These are phyloP conservation scores for Gossypium ekmanianum DNA, from an alignment of 345 rosid genomes.

Conservation along the genomic window DNA sequence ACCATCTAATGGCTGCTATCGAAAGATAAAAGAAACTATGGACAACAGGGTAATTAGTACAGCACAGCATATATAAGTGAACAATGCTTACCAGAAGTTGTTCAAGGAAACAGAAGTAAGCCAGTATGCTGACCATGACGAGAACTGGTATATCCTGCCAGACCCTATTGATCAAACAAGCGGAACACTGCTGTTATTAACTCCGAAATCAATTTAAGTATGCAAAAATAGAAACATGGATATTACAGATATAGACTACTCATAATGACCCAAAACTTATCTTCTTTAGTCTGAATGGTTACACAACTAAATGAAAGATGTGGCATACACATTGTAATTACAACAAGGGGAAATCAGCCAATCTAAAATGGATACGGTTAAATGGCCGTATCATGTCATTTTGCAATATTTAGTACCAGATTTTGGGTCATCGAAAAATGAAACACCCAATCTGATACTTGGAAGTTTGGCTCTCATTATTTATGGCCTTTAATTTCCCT, in stretches of 20 bases:
- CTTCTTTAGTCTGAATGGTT: not conserved
- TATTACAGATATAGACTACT: constrained; percentile 6
- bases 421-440: not conserved
- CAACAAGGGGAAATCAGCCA: not conserved
- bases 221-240: constrained; percentile 4
- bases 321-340: not conserved
- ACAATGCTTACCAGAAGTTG: constrained; percentile 69
- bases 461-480: not conserved
- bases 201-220: constrained; percentile 41
- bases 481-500: not conserved
- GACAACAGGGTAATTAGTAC: not conserved
- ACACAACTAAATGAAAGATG: not conserved
- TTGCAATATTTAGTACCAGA: not conserved
- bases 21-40: not conserved
- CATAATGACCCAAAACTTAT: constrained; percentile 3
- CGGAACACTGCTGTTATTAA: constrained; percentile 56
- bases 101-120: constrained; percentile 92
- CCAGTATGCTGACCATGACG: constrained; percentile 83
- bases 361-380: not conserved
- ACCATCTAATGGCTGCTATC: not conserved
- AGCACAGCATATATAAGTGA: not conserved
- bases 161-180: constrained; percentile 56
- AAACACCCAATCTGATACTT: not conserved
- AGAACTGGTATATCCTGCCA: constrained; percentile 94
- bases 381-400: not conserved